Evolutionary conservation across 2,329 filamentous ascomycete species (phyloP), one percentile per base, ranked within the genome.

Genomic region (Colletotrichum sp.): DNA sequence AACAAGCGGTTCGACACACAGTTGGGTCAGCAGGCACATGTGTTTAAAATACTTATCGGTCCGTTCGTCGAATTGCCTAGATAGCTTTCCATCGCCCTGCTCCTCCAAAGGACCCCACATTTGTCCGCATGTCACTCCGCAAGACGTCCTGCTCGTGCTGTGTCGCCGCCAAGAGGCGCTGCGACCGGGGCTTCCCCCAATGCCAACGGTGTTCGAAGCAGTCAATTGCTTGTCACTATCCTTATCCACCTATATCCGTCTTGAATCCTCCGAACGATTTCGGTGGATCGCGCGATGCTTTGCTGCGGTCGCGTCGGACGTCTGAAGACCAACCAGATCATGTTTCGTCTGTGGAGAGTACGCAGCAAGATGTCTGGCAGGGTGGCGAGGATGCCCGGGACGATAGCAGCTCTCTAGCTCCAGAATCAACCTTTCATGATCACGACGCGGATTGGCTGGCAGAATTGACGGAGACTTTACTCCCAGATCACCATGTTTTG

Each of bases 91-190:
- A 21, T 7, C 21, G 43, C n/a, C 43, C 10, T 52, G 5, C n/a
- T 52, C 43, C n/a, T 52, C n/a, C 43, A 52, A 52, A 52, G n/a
- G n/a, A 8, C 16, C 16, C 71, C 66, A 57, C 65, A 32, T 70
- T 48, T 73, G 65, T 39, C 57, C 71, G 66, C 71, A 73, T 70
- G 71, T 73, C 71, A 55, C 71, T 73, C 71, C 65, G 71, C 57
- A 73, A 73, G 65, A 64, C 65, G 9, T 73, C 71, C 18, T 73
- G 66, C 26, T 24, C 48, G 8, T 39, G 39, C 39, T 70, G 71
- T 30, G 71, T 73, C 24, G 55, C 34, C 15, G 66, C 71, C 66
- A 73, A 73, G 39, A 36, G 71, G 57, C 65, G 71, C 32, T 73
- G 71, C 9, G 66, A 73, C 66, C 28, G 57, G 39, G 57, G 39